Percentiles rank a stretch among this genome's conserved stretches.
These are phyloP conservation scores for Solanum tarapatanum DNA, from an alignment of 257 asterid species.

Conservation along the genomic window DNA sequence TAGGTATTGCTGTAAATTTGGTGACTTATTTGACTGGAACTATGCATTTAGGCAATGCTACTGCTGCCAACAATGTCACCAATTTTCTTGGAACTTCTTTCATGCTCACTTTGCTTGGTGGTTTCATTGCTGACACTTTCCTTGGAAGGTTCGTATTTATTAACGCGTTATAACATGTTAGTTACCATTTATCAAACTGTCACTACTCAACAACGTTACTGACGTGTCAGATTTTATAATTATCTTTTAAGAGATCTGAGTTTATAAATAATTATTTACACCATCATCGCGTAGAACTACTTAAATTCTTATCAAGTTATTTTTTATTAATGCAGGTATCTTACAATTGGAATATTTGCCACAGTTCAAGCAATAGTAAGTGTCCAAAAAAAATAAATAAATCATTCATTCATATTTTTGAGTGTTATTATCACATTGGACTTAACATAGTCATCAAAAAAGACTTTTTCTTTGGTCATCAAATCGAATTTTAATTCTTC, in stretches of 20 bases:
- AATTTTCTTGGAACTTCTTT: conserved; percentile 86
- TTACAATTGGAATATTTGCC: conserved; percentile 67
- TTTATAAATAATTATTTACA: neutral
- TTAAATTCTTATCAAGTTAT: neutral
- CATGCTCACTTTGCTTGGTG: conserved; percentile 73
- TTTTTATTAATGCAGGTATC: conserved; percentile 31
- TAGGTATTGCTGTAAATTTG: conserved; percentile 75
- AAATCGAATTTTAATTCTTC: neutral
- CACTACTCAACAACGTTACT: neutral
- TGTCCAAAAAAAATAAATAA: neutral
- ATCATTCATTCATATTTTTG: neutral
- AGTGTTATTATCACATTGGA: conserved; percentile 1
- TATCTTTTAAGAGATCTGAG: neutral
- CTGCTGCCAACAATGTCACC: conserved; percentile 64
- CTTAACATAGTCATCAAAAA: neutral
- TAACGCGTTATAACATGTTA: neutral
- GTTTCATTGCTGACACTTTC: conserved; percentile 73
- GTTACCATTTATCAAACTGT: neutral
- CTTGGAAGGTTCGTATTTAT: conserved; percentile 49
- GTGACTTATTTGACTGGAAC: conserved; percentile 74
- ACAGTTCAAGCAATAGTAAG: conserved; percentile 66
- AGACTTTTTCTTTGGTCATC: neutral
- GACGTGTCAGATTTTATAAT: no score
- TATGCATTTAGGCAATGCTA: conserved; percentile 85
- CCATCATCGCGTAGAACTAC: neutral